Evolutionary conservation across 75 land plant species (phyloP), one percentile per base, ranked within the genome.

Genomic region (Cunninghamia lanceolata): DNA sequence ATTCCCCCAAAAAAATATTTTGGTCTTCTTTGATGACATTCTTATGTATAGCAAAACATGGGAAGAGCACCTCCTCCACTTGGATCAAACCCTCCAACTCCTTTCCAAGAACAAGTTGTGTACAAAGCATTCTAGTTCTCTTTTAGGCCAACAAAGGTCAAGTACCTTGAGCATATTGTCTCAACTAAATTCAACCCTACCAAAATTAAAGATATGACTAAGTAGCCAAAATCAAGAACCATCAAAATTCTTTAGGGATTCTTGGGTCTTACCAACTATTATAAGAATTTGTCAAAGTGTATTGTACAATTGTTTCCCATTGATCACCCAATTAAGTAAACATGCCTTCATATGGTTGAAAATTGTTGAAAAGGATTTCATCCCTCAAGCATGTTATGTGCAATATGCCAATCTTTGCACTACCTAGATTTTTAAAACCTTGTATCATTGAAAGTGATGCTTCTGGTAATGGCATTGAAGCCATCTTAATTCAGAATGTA

Each of bases 181-280:
- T 28, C 7, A n/a, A 4, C 4, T 28, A 70, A 32, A 30, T 32
- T 70, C 34, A 4, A 70, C 34, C 74, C 0, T 5, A 13, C 4
- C 11, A 54, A 54, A 54, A 54, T 54, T 54, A 17, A 54, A 54
- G 3, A 54, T 54, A 54, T 17, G 17, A 1, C 1, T 5, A 54
- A 30, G n/a, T 70, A 34, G 1, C 0, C 9, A 1, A 70, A 70
- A 7, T 9, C 74, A n/a, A 70, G 30, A 70, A n/a, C 74, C 30
- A 16, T 70, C 2, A 70, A 70, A 32, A 70, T 0, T 4, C 21
- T 70, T n/a, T n/a, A 16, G 4, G 75, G 71, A 0, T 84, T 88
- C 15, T 63, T 84, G 54, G 88, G 81, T 13, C 42, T 84, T 2
- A 84, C 45, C 4, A 71, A 66, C 19, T 84, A 84, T 34, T 87